A percentile compares a stretch with the other conserved stretches of the same genome.
These are phyloP conservation scores for Kockovaella imperatae DNA, from an alignment of 768 basidiomycete species.

Conservation along the genomic window DNA sequence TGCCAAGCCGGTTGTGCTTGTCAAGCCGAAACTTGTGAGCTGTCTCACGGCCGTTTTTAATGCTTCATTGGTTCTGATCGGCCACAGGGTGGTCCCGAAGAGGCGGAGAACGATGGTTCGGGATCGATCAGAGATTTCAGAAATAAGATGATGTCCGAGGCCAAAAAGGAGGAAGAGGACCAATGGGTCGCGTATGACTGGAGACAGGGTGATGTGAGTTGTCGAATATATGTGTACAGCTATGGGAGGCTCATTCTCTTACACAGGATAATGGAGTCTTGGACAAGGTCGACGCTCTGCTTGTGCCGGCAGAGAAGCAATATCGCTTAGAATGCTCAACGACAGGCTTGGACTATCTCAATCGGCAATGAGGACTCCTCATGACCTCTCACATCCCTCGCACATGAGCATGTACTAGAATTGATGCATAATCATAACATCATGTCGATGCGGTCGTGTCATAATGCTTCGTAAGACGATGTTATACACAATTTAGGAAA, in stretches of 20 bases:
- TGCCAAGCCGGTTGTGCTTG: neutral
- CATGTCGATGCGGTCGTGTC: no score
- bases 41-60: neutral
- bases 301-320: constrained; percentile 25
- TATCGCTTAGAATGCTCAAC: constrained; percentile 28
- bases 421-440: no score
- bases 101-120: constrained; percentile 33
- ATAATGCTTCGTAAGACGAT: no score
- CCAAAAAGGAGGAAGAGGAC: constrained; percentile 27
- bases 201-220: constrained; percentile 22
- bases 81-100: neutral
- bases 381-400: no score
- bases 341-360: constrained; percentile 30
- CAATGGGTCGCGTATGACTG: constrained; percentile 30
- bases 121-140: constrained; percentile 37
- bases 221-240: neutral
- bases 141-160: constrained; percentile 31
- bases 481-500: no score
- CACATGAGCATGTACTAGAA: no score
- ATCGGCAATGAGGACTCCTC: no score
- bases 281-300: constrained; percentile 18
- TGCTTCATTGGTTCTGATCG: neutral
- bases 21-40: neutral
- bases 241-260: neutral
- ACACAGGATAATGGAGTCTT: constrained; percentile 19